Evolutionary conservation across 257 asterid genomes (phyloP), one percentile per base, ranked within the genome.

Genomic region (Scutellaria barbata): DNA sequence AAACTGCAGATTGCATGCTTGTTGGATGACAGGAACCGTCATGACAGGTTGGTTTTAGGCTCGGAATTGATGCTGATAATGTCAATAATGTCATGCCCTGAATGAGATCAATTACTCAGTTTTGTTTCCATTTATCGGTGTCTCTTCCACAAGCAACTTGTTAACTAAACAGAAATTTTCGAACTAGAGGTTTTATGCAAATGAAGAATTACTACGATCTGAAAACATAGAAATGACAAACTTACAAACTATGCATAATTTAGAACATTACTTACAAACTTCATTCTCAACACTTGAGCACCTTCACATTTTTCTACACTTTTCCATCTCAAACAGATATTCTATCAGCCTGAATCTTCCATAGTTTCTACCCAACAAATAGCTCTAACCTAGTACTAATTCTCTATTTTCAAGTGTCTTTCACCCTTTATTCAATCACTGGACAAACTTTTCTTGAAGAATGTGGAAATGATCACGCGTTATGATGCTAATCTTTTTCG

Each of bases 1-100:
- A 75, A 43, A 83, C 68, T 7, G 83, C 77, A 2, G 77, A 73
- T 80, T 87, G 90, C 9, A 73, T 42, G 68, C 66, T 81, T 25
- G 91, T 81, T 16, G 94, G 76, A 5, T 80, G 76, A 61, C 93
- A 85, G 13, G 50, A 16, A 54, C 79, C 88, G 10, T 10, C 78
- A 5, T 30, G 43, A 77, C 88, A 81, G 4, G 60, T 68, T 6
- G 81, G 81, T 63, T 51, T 76, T n/a, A 76, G 47, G 58, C 77
- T 77, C 1, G 73, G 76, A 42, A 76, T 37, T 39, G 81, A 76
- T 20, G 81, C 76, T 39, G 81, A 76, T 71, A 76, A 7, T 14
- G 81, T 76, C 45, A 76, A 41, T 30, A 76, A n/a, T 55, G 81
- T 70, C 81, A 76, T 76, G 13, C 81, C 81, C 81, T 76, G 63